Evolutionary conservation across 2,329 filamentous ascomycete species (phyloP).

Genomic region (Leptographium lundbergii): DNA sequence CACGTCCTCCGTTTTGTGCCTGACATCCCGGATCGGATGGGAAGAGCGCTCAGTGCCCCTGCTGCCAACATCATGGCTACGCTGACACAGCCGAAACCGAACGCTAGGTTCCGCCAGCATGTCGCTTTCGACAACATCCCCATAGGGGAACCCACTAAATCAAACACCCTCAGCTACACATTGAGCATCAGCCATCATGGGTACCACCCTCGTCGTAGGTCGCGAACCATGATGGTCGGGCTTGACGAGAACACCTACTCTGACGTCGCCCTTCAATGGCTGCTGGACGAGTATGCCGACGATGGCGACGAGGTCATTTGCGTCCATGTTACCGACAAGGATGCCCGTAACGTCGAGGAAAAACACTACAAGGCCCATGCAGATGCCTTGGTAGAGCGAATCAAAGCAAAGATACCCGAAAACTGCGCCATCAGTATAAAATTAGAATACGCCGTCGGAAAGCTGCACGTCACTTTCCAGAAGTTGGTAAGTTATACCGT

Average conservation of each 20-base stretch:
- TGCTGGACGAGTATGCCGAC: conserved; percentile 82
- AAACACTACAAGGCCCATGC: conserved; percentile 68
- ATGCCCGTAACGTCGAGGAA: conserved; percentile 53
- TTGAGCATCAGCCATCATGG: conserved; percentile 77
- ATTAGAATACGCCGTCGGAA: conserved; percentile 78
- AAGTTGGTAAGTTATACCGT: conserved; percentile 52
- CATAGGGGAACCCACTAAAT: conserved; percentile 44
- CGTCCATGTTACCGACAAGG: conserved; percentile 75
- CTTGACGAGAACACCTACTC: conserved; percentile 87
- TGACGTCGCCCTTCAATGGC: conserved; percentile 83
- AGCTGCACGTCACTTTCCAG: conserved; percentile 82
- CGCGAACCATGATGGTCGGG: conserved; percentile 80
- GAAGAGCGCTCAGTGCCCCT: not conserved
- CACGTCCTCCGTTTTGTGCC: not conserved
- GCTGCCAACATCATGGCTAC: conserved; percentile 15
- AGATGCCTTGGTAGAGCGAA: conserved; percentile 57
- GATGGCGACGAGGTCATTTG: conserved; percentile 91
- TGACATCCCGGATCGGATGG: not conserved
- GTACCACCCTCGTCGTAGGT: conserved; percentile 68
- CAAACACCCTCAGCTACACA: conserved; percentile 57
- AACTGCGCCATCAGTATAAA: conserved; percentile 78
- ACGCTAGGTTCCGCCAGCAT: conserved; percentile 43
- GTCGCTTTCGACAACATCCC: conserved; percentile 50
- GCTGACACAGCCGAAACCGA: conserved; percentile 26
- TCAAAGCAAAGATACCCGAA: conserved; percentile 64